Percentiles rank a stretch among this genome's conserved stretches.
Evolutionary conservation across 345 rosid species (phyloP).

Genomic region (Eucalyptus sp.): DNA sequence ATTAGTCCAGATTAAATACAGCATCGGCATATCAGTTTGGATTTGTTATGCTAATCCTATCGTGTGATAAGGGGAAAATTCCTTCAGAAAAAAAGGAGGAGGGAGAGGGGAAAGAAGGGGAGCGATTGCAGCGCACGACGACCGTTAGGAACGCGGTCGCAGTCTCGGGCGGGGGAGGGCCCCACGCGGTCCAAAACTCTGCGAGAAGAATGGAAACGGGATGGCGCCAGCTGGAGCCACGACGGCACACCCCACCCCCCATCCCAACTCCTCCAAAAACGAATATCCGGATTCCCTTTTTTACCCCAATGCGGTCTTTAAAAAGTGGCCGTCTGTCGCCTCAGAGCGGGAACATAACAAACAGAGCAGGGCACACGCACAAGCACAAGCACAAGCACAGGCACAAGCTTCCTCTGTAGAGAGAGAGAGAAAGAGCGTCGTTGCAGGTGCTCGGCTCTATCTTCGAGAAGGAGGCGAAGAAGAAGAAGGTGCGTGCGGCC

Average conservation of each 20-base stretch:
- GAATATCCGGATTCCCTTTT: background rate
- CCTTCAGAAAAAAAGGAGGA: background rate
- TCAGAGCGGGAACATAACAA: background rate
- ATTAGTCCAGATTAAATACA: rapidly evolving
- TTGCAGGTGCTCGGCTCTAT: background rate
- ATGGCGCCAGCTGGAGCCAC: background rate
- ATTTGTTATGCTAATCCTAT: rapidly evolving
- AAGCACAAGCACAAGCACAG: background rate
- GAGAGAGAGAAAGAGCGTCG: background rate
- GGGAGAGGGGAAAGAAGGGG: background rate
- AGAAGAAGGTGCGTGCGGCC: background rate
- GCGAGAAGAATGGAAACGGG: background rate
- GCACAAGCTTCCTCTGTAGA: background rate
- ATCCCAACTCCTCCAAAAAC: background rate
- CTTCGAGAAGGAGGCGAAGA: background rate
- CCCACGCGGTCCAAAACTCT: background rate
- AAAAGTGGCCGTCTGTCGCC: background rate
- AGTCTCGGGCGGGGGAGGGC: background rate
- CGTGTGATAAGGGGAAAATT: rapidly evolving
- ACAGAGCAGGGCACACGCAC: background rate
- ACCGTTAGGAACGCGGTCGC: background rate
- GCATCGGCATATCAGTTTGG: rapidly evolving
- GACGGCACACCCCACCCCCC: background rate
- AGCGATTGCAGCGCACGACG: background rate
- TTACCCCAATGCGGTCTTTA: background rate